phyloP scores from a whole-genome alignment of 306 rosid species.

The Oemleria cerasiformis region DNA sequence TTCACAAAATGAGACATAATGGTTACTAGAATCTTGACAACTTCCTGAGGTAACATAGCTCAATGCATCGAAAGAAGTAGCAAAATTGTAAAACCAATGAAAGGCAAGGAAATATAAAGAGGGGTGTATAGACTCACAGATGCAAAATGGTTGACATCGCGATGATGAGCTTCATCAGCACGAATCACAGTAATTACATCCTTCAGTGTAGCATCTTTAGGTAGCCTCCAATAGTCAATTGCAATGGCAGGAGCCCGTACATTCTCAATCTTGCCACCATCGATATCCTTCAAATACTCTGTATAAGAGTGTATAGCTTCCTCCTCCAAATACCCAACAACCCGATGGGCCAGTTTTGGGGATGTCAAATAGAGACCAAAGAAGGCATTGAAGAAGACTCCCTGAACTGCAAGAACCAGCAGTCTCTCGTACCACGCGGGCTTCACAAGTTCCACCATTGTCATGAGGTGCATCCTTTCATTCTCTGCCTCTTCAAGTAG shows the following conservation, averaged over 20 bases:
- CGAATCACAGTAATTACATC: constrained; percentile 73
- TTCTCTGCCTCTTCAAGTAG: constrained; percentile 83
- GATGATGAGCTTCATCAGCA: constrained; percentile 84
- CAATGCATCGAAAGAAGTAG: background rate
- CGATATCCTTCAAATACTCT: constrained; percentile 49
- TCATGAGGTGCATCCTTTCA: constrained; percentile 87
- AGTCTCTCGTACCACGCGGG: constrained; percentile 75
- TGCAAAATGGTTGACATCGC: constrained; percentile 82
- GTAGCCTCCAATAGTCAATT: constrained; percentile 79
- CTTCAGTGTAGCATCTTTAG: constrained; percentile 59
- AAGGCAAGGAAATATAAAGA: background rate
- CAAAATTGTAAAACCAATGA: background rate
- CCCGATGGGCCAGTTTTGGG: constrained; percentile 65
- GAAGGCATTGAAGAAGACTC: constrained; percentile 76
- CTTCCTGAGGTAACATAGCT: background rate
- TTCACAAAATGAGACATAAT: background rate
- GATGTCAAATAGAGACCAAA: constrained; percentile 53
- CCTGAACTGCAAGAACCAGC: constrained; percentile 63
- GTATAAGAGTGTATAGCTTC: constrained; percentile 73
- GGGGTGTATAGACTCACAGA: constrained; percentile 44
- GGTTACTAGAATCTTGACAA: background rate
- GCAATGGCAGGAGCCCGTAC: constrained; percentile 78
- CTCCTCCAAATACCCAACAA: constrained; percentile 78
- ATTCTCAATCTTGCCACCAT: constrained; percentile 57
- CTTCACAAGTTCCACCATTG: constrained; percentile 71